Evolutionary conservation across 2,329 filamentous ascomycete species (phyloP).

Genomic region (Beauveria pseudobassiana): DNA sequence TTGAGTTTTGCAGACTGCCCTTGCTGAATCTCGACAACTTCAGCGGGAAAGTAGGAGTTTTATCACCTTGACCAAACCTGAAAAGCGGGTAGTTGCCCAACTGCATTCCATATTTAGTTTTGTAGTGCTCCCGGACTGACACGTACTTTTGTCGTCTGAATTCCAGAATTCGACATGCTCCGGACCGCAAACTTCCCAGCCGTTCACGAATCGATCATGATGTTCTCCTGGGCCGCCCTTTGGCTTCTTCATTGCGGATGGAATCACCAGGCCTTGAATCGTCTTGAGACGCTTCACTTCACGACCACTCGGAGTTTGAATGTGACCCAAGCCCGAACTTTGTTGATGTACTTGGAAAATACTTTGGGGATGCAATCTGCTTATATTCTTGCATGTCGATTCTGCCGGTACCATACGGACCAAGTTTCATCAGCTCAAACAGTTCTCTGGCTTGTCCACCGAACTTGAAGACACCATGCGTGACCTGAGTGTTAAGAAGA

Average conservation of each 20-base stretch:
- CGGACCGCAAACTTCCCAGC: conserved; percentile 25
- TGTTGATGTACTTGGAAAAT: conserved; percentile 31
- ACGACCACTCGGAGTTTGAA: conserved; percentile 25
- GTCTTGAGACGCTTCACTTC: conserved; percentile 22
- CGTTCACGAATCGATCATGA: conserved; percentile 17
- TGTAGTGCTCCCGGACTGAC: conserved; percentile 38
- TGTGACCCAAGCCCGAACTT: conserved; percentile 28
- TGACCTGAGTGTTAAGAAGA: conserved; percentile 48
- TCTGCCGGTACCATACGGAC: conserved; percentile 1
- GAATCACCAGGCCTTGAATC: conserved; percentile 22
- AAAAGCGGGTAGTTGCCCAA: conserved; percentile 48
- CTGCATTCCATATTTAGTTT: conserved; percentile 28
- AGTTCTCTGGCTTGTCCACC: conserved; percentile 28
- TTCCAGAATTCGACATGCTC: conserved; percentile 25
- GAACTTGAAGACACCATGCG: conserved; percentile 44
- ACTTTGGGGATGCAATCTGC: conserved; percentile 10
- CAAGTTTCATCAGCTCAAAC: conserved; percentile 21
- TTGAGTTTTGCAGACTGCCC: conserved; percentile 58
- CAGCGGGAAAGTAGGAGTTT: conserved; percentile 60
- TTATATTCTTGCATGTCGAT: no score
- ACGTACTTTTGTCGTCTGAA: conserved; percentile 23
- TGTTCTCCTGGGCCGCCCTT: conserved; percentile 14
- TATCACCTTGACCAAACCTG: conserved; percentile 53
- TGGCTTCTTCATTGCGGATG: conserved; percentile 16
- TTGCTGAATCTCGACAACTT: conserved; percentile 54